These are phyloP conservation scores for Bryum argenteum DNA, from an alignment of 225 moss, liverwort and hornwort species.

Conservation along the genomic window DNA sequence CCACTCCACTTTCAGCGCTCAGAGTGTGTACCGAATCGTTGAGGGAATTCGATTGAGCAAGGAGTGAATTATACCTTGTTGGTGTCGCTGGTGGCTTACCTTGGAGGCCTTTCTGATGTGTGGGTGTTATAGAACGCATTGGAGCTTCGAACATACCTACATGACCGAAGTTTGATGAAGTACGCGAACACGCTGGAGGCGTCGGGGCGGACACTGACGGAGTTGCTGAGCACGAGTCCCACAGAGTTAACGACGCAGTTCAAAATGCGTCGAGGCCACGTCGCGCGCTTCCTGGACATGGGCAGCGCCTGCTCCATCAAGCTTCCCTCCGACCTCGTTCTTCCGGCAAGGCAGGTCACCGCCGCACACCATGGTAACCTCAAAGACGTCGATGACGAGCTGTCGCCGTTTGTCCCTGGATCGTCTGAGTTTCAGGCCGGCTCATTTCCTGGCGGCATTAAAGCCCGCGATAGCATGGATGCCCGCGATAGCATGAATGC, in stretches of 20 bases:
- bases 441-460: background rate
- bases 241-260: constrained; percentile 47
- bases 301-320: constrained; percentile 52
- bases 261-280: constrained; percentile 77
- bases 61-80: background rate
- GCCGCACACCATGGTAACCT: constrained; percentile 16
- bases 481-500: background rate
- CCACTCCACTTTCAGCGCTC: background rate
- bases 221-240: constrained; percentile 65
- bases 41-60: no score
- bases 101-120: no score
- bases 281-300: constrained; percentile 77
- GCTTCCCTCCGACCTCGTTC: constrained; percentile 55
- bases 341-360: constrained; percentile 45
- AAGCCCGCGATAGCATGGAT: background rate
- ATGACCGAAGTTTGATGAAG: constrained; percentile 68
- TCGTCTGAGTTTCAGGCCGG: no score
- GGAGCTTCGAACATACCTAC: constrained; percentile 73
- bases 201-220: constrained; percentile 48
- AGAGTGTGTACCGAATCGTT: no score
- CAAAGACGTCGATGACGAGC: constrained; percentile 12
- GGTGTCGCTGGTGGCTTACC: no score
- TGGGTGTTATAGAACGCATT: constrained; percentile 59
- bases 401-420: background rate
- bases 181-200: constrained; percentile 70